Evolutionary conservation across 371 early-diverging fungal genomes (phyloP).

Genomic region (Mucor plumbeus): DNA sequence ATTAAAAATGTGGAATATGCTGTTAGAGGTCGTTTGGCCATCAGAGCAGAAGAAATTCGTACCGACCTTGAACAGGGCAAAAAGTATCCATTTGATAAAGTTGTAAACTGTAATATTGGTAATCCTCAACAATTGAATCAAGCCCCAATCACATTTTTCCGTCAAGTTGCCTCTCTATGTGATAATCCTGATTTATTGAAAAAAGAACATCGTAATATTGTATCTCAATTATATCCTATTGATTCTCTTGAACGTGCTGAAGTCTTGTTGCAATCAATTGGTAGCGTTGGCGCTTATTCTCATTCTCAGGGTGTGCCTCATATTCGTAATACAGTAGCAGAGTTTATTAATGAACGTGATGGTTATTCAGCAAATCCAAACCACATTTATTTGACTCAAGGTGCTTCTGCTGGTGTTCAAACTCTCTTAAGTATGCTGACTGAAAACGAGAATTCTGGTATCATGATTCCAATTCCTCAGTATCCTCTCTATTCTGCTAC

Average conservation of each 20-base stretch:
- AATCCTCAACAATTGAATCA: conserved; percentile 95
- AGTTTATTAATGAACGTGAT: conserved; percentile 85
- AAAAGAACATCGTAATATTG: conserved; percentile 52
- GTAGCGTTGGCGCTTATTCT: conserved; percentile 90
- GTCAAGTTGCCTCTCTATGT: conserved; percentile 88
- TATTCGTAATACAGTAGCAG: conserved; percentile 87
- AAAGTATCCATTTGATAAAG: conserved; percentile 68
- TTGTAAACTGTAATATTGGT: conserved; percentile 93
- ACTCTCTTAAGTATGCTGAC: conserved; percentile 82
- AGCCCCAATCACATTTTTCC: conserved; percentile 93
- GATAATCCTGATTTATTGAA: conserved; percentile 87
- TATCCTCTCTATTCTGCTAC: conserved; percentile 96
- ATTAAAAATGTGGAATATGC: conserved; percentile 90
- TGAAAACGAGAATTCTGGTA: conserved; percentile 74
- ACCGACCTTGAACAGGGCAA: conserved; percentile 59
- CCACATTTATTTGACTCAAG: conserved; percentile 89
- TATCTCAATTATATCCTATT: conserved; percentile 68
- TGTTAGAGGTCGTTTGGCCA: conserved; percentile 95
- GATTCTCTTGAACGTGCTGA: conserved; percentile 91
- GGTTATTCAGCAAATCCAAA: conserved; percentile 79
- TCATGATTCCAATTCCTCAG: conserved; percentile 98
- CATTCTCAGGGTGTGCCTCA: conserved; percentile 91
- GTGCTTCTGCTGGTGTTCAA: conserved; percentile 88
- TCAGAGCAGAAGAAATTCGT: conserved; percentile 90
- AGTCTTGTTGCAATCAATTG: conserved; percentile 66